Evolutionary conservation across 1,284 basidiomycete species (phyloP).

Genomic region (Agroathelia rolfsii): DNA sequence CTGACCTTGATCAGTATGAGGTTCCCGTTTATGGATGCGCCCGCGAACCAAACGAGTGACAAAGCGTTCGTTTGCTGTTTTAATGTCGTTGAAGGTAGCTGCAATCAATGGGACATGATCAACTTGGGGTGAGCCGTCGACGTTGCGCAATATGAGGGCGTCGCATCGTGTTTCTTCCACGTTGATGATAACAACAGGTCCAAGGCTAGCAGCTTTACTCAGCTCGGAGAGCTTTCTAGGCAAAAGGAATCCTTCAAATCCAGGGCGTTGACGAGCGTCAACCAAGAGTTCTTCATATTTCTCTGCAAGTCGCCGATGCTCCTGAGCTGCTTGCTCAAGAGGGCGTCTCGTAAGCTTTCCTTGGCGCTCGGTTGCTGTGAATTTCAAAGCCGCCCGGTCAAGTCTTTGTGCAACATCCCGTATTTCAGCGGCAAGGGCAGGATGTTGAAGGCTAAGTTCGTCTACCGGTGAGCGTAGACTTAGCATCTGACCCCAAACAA

Average conservation of each 20-base stretch:
- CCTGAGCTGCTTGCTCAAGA: conserved; percentile 4
- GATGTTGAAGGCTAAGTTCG: conserved; percentile 7
- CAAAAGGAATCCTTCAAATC: conserved; percentile 20
- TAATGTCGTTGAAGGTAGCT: too few species aligned
- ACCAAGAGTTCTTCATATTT: conserved; percentile 11
- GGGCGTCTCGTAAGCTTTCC: background rate
- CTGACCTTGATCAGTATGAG: too few species aligned
- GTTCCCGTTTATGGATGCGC: too few species aligned
- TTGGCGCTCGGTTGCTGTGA: too few species aligned
- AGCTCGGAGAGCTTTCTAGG: conserved; percentile 17
- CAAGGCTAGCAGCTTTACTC: conserved; percentile 19
- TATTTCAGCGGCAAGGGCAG: conserved; percentile 10
- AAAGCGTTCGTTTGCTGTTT: too few species aligned
- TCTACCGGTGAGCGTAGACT: conserved; percentile 13
- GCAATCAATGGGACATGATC: too few species aligned
- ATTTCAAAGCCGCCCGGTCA: too few species aligned
- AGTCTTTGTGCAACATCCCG: conserved; percentile 3
- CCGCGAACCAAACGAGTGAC: too few species aligned
- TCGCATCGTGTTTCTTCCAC: conserved; percentile 17
- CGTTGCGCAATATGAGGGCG: conserved; percentile 21
- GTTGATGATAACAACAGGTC: conserved; percentile 27
- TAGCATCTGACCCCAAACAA: conserved; percentile 15
- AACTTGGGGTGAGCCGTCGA: too few species aligned
- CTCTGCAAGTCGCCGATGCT: conserved; percentile 8
- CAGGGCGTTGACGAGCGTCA: conserved; percentile 17